These are phyloP conservation scores for Diaporthe citrichinensis DNA, from an alignment of 2,329 filamentous ascomycete genomes.

Conservation along the genomic window DNA sequence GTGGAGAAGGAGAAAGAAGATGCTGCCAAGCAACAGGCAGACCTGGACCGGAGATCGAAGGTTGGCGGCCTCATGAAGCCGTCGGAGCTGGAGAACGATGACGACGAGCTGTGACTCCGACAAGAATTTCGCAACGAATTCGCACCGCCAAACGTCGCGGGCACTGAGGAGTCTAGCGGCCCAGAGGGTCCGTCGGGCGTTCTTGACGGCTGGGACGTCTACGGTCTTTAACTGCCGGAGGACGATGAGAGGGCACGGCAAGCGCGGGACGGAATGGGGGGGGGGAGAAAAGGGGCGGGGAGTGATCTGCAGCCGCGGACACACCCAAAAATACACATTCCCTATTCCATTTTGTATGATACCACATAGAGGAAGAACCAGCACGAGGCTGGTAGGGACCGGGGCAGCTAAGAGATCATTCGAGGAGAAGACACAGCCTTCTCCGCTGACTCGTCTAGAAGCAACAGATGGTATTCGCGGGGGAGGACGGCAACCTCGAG, in stretches of 20 bases:
- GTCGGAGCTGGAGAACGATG: constrained; percentile 91
- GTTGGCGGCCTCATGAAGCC: constrained; percentile 97
- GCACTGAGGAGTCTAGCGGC: constrained; percentile 43
- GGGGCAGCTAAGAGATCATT: constrained; percentile 11
- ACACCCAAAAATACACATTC: constrained; percentile 36
- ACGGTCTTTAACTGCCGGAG: constrained; percentile 50
- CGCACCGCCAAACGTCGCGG: constrained; percentile 56
- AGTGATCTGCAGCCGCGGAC: constrained; percentile 20
- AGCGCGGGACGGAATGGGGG: background rate
- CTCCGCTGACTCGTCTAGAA: constrained; percentile 28
- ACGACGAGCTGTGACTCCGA: constrained; percentile 89
- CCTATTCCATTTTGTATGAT: constrained; percentile 42
- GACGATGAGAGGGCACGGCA: background rate
- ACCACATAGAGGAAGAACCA: constrained; percentile 40
- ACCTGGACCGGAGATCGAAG: constrained; percentile 93
- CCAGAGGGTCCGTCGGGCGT: constrained; percentile 43
- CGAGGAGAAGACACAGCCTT: constrained; percentile 25
- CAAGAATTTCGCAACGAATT: constrained; percentile 76
- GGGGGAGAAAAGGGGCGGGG: constrained; percentile 10
- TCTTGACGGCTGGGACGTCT: constrained; percentile 52
- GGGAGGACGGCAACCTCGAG: constrained; percentile 10
- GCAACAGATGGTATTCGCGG: constrained; percentile 35
- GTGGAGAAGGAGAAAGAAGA: constrained; percentile 96
- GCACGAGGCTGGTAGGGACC: constrained; percentile 29
- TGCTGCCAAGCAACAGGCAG: constrained; percentile 85